Base-by-base conservation (phyloP, 345 rosid genomes). In the Lepidium didymum region DNA sequence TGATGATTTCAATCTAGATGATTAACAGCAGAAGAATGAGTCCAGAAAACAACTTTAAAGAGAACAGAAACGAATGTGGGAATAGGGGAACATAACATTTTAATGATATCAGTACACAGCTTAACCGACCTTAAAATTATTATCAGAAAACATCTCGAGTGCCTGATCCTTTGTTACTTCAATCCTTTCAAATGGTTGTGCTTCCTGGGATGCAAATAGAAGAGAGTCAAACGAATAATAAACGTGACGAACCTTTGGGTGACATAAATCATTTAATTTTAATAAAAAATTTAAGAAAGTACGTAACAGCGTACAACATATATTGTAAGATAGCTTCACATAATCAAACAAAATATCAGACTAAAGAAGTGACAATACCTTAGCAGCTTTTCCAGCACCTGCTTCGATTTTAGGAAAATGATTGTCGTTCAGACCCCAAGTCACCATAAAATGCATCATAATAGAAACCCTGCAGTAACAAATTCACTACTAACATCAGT, bases 381-480 rank as follows among this genome's bases (percentile, higher is more conserved):
- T 70, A 75, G 67, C 92, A 70, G 92, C 97, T 82, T 85, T 89
- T 12, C 44, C 9, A 33, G 96, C 96, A 49, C 82, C 92, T 4
- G 81, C 73, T 56, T 86, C 92, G 41, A 95, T 95, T 61, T 78
- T 69, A 76, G 87, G 86, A 72, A 95, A 91, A 72, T 95, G 94
- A 46, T 84, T 87, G n/a, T 87, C 97, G 45, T 85, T 95, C 78
- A 95, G 76, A 16, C 96, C 96, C 89, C 79, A 89, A 75, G 7
- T 87, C 96, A 31, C 89, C 94, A 71, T 95, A 95, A 84, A 81
- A 87, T 36, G 88, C 99, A 81, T 95, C 99, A 79, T 95, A 95
- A 77, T 87, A 95, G 80, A 95, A 95, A 44, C 99, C 99, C 97
- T 94, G 84, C 63, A 73, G 62, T 8, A 65, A 38, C 47, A 77